phyloP scores from a whole-genome alignment of 306 rosid species.

The Vigna hirtella region DNA sequence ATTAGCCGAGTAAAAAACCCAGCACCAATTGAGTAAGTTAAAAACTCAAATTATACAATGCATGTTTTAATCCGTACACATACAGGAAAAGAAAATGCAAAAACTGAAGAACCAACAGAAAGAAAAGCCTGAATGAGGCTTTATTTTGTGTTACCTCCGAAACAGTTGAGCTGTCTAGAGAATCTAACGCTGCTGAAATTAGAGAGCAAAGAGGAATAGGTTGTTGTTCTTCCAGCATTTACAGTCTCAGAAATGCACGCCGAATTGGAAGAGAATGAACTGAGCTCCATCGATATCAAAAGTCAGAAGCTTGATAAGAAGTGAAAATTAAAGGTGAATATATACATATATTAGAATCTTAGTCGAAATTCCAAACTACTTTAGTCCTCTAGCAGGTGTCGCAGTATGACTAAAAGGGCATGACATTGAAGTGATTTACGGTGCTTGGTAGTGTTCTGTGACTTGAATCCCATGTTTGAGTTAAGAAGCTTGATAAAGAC shows the following conservation, averaged over 20 bases:
- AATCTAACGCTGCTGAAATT: constrained; percentile 44
- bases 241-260: constrained; percentile 42
- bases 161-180: constrained; percentile 50
- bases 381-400: constrained; percentile 11
- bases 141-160: constrained; percentile 54
- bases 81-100: neutral
- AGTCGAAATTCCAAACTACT: constrained; percentile 21
- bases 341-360: constrained; percentile 4
- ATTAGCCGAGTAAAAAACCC: neutral
- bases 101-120: neutral
- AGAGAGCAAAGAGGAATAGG: constrained; percentile 38
- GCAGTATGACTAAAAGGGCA: constrained; percentile 28
- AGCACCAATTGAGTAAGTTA: neutral
- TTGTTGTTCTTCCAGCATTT: constrained; percentile 37
- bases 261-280: constrained; percentile 43
- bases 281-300: constrained; percentile 56
- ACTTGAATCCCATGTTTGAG: constrained; percentile 2
- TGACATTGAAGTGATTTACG: constrained; percentile 42
- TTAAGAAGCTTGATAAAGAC: neutral
- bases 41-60: neutral
- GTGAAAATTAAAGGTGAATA: neutral
- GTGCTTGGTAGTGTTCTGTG: constrained; percentile 43
- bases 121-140: neutral
- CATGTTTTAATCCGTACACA: neutral
- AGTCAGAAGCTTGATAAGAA: neutral